Conservation (phyloP, 768 basidiomycete genomes). For the Boletus coccyginus region DNA sequence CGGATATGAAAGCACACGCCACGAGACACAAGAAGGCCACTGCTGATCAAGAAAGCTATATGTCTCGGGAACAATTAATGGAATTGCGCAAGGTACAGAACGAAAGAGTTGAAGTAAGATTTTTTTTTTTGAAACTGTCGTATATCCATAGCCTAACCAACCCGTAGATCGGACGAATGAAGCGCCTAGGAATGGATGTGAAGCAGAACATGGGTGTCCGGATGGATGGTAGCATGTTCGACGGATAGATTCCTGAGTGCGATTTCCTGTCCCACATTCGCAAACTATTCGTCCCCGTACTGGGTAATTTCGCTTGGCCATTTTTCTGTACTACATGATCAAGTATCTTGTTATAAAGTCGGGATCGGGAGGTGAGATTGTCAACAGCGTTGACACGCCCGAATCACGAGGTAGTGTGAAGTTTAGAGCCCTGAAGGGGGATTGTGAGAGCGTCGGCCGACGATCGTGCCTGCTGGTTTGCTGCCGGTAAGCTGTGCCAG, state of each 20-base stretch:
- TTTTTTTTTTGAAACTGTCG: not conserved
- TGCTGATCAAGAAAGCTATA: constrained; percentile 68
- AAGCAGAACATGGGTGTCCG: constrained; percentile 82
- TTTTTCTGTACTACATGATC: not conserved
- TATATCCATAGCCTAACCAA: not conserved
- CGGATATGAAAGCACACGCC: constrained; percentile 76
- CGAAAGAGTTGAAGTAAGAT: constrained; percentile 73
- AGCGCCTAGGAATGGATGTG: constrained; percentile 83
- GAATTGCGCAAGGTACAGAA: constrained; percentile 82
- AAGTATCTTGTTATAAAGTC: not conserved
- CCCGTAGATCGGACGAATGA: constrained; percentile 73
- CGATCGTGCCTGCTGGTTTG: not conserved
- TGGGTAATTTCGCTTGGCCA: not conserved
- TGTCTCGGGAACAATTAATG: constrained; percentile 75
- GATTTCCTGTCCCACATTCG: not conserved
- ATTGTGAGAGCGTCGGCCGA: not conserved
- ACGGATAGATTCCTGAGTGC: constrained; percentile 30
- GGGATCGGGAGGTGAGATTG: not conserved
- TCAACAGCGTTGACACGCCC: constrained; percentile 4
- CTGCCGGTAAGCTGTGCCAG: not conserved
- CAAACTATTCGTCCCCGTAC: not conserved
- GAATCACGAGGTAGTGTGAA: constrained; percentile 11
- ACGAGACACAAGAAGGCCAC: constrained; percentile 66
- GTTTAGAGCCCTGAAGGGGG: not conserved
- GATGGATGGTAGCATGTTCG: constrained; percentile 74